Conservation (phyloP, 352 stramenopile genomes). For the Phytophthora meadii region DNA sequence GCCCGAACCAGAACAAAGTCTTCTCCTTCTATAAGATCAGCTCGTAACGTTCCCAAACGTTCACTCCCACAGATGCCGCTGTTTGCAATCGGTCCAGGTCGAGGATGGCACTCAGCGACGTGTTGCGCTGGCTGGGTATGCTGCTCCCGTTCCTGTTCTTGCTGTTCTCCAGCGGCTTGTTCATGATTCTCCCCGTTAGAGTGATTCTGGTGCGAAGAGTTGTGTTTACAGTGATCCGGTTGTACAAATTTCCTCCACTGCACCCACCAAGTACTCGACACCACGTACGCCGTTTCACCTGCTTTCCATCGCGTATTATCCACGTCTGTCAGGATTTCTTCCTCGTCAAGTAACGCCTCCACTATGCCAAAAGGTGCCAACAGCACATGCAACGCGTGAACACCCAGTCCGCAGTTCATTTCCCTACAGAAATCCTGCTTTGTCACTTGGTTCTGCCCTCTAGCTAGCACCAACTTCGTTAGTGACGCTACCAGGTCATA, state of each 20-base stretch:
- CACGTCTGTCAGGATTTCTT: conserved; percentile 44
- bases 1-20: conserved; percentile 61
- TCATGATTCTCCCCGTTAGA: conserved; percentile 5
- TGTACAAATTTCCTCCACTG: conserved; percentile 58
- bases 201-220: background rate
- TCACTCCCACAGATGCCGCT: conserved; percentile 47
- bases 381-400: conserved; percentile 52
- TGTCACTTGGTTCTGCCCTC: conserved; percentile 23
- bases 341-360: conserved; percentile 48
- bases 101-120: conserved; percentile 18
- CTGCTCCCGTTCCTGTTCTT: conserved; percentile 13
- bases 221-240: conserved; percentile 5
- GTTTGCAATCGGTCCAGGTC: conserved; percentile 58
- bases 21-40: conserved; percentile 31
- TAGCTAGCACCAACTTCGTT: conserved; percentile 28
- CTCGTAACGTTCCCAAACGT: conserved; percentile 47
- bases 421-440: conserved; percentile 25
- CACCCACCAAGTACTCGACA: conserved; percentile 64
- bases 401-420: conserved; percentile 37
- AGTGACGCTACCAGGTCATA: conserved; percentile 35
- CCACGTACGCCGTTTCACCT: conserved; percentile 58
- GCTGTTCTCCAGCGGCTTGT: conserved; percentile 32
- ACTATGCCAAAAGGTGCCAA: conserved; percentile 70
- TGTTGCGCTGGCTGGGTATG: conserved; percentile 9
- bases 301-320: conserved; percentile 46